phyloP scores from a whole-genome alignment of 371 early-diverging fungal genomes.

The Syncephalastrum contaminatum region DNA sequence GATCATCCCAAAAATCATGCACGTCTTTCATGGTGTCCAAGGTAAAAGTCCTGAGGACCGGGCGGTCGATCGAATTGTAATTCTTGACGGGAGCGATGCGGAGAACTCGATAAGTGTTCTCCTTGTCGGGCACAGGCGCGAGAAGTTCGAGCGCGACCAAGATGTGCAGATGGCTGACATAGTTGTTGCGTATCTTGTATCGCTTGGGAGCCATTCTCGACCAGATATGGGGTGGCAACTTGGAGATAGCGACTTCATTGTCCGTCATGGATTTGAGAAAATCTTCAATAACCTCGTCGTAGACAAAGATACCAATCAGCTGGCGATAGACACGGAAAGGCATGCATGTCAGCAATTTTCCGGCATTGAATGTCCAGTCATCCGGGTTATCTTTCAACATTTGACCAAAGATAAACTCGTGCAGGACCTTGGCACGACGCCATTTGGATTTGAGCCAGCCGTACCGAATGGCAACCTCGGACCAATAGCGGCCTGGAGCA shows the following conservation, averaged over 20 bases:
- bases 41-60: constrained; percentile 8
- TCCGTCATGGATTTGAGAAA: constrained; percentile 8
- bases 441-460: constrained; percentile 24
- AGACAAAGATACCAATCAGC: constrained; percentile 14
- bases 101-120: neutral
- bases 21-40: constrained; percentile 10
- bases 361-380: neutral
- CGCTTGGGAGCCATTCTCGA: constrained; percentile 2
- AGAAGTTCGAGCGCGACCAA: constrained; percentile 17
- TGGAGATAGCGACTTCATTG: too few species aligned
- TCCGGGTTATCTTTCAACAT: neutral
- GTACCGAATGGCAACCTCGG: constrained; percentile 14
- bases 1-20: constrained; percentile 18
- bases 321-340: constrained; percentile 14
- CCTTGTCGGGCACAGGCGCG: constrained; percentile 1
- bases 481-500: constrained; percentile 13
- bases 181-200: constrained; percentile 9
- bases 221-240: constrained; percentile 4
- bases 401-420: constrained; percentile 11
- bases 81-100: constrained; percentile 10
- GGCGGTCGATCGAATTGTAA: constrained; percentile 9
- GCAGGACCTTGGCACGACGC: constrained; percentile 22
- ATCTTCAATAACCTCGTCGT: constrained; percentile 7
- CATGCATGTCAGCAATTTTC: constrained; percentile 8
- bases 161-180: constrained; percentile 3